Evolutionary conservation across 2,329 filamentous ascomycete species (phyloP), one percentile per base, ranked within the genome.

Genomic region (Pseudofabraea citricarpa): DNA sequence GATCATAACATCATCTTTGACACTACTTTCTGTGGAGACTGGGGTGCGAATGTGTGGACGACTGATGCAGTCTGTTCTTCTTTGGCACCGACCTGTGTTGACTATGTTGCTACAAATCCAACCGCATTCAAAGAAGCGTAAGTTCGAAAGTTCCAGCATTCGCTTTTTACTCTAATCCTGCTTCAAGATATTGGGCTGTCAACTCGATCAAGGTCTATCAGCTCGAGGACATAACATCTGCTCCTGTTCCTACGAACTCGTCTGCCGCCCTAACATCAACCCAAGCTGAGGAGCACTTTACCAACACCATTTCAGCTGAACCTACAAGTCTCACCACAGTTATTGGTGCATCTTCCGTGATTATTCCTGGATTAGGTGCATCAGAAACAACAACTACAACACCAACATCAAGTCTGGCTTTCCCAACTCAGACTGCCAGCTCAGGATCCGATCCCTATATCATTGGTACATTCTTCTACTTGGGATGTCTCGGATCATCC

Each of bases 11-110:
- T 95, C 51, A 77, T 90, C 53, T 82, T 91, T 64, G 80, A 90
- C 67, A 91, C 82, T 1, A 86, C 85, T 12, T 87, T 94, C 63
- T 95, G 90, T 64, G 90, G 90, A 23, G 79, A 85, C 59, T 95
- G 88, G 88, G 90, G 89, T 7, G 87, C 86, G 21, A 38, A 36
- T 20, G 39, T 45, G 15, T 79, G 42, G 46, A 18, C 12, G 21
- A 21, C 13, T 56, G 32, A 56, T 60, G 51, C 49, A 72, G 81
- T 49, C 47, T 64, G 10, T 72, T 74, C 29, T 87, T 84, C 32
- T n/a, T 63, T 65, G 65, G 74, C 36, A 70, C 49, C 64, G 26
- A 81, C 79, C 1, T 95, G 90, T 71, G 60, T 80, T 22, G 76
- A 79, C 24, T 94, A 79, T 60, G 90, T 94, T 16, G 71, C 73